Evolutionary conservation across 169 alveolate genomes (phyloP), one percentile per base, ranked within the genome.

Genomic region (Plasmodium reichenowi): DNA sequence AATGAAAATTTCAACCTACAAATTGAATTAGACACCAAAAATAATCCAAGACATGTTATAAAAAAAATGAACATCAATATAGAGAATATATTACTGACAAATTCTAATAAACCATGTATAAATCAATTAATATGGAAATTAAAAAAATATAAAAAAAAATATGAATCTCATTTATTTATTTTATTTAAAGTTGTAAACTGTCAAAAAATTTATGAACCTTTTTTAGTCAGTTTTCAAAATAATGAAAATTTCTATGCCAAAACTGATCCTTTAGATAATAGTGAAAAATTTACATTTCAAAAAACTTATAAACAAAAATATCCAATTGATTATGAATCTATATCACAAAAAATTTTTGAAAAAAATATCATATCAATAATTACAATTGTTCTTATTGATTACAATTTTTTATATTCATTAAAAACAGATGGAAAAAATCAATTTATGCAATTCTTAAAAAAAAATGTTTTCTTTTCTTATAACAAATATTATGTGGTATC

Each of bases 121-220:
- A 66, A 54, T 38, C 38, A 80, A 22, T 72, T 80, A 54, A 52
- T 56, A 17, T 32, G 47, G 15, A 20, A 50, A 32, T 68, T 80
- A 71, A 54, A 47, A 38, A 80, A 67, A 12, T 80, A 80, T 80
- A 56, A 80, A 54, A 48, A 48, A 54, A 54, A 54, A 59, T 70
- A 59, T 59, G 73, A 80, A 45, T 80, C 90, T 22, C 90, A 80
- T 56, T 54, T 80, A 24, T 80, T 80, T 38, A 50, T 80, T 54
- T 60, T 67, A 38, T 80, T 80, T 59, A 80, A 71, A 80, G 68
- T 63, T 17, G 90, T 80, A 22, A 66, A 80, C 24, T 80, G 90
- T 59, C 29, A 80, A 13, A 56, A 71, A 26, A 71, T 68, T 38
- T 68, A 67, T 67, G 74, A 67, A 15, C 90, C 90, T 15, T 80